These are phyloP conservation scores for Lycium ferocissimum DNA, from an alignment of 257 asterid species.

Conservation along the genomic window DNA sequence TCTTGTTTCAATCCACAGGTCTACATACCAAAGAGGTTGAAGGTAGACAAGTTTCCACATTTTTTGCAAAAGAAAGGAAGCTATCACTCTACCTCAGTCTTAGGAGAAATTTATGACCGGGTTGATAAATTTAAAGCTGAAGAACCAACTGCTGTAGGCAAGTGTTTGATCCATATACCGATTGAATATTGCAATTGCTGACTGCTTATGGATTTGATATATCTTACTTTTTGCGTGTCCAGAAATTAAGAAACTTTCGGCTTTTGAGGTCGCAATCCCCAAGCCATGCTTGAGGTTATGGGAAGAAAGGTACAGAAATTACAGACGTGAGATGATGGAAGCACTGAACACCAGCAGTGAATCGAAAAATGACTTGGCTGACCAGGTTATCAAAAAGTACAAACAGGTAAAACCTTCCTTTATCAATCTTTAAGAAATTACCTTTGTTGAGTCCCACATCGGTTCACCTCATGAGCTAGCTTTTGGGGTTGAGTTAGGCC, in stretches of 20 bases:
- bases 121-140: slow-evolving; percentile 45
- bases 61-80: slow-evolving; percentile 54
- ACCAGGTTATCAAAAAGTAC: slow-evolving; percentile 61
- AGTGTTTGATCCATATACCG: slow-evolving; percentile 16
- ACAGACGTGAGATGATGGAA: slow-evolving; percentile 55
- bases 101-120: slow-evolving; percentile 67
- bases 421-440: background rate
- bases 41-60: slow-evolving; percentile 65
- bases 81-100: slow-evolving; percentile 64
- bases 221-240: slow-evolving; percentile 11
- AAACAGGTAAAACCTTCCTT: slow-evolving; percentile 54
- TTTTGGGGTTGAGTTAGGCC: too few species aligned
- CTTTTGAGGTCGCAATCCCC: slow-evolving; percentile 44
- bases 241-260: slow-evolving; percentile 65
- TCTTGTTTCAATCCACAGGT: slow-evolving; percentile 50
- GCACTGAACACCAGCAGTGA: slow-evolving; percentile 48
- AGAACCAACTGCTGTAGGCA: slow-evolving; percentile 43
- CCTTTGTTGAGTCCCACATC: too few species aligned
- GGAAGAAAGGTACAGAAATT: slow-evolving; percentile 48
- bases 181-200: background rate
- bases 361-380: slow-evolving; percentile 49
- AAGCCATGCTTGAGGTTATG: slow-evolving; percentile 47
- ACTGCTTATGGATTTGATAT: background rate
- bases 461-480: too few species aligned
- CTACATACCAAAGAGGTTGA: slow-evolving; percentile 50